phyloP scores from a whole-genome alignment of 2,329 filamentous ascomycete species.

The Xylaria sp. region DNA sequence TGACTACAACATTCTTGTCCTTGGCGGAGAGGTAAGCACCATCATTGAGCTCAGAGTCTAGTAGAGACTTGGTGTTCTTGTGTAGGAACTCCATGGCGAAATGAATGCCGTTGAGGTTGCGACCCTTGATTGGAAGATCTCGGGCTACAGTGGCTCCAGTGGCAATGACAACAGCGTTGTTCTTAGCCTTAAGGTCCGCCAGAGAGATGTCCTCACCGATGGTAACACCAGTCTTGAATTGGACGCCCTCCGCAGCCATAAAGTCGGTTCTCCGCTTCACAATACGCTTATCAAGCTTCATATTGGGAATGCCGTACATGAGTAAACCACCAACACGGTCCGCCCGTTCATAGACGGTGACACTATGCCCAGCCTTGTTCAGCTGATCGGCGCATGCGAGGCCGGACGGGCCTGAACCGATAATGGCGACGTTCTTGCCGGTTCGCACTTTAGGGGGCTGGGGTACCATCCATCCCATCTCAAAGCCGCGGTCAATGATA shows the following conservation, averaged over 20 bases:
- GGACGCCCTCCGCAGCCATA: conserved; percentile 86
- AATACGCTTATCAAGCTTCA: conserved; percentile 98
- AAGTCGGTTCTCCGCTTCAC: conserved; percentile 95
- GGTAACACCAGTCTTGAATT: conserved; percentile 77
- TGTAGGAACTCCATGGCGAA: conserved; percentile 98
- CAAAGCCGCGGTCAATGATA: conserved; percentile 96
- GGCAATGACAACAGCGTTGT: conserved; percentile 87
- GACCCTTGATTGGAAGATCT: conserved; percentile 88
- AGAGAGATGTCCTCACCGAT: conserved; percentile 79
- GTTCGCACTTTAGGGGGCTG: conserved; percentile 77
- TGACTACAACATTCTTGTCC: conserved; percentile 94
- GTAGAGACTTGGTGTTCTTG: conserved; percentile 95
- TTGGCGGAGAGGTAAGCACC: conserved; percentile 91
- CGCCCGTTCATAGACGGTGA: conserved; percentile 91
- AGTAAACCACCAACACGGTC: conserved; percentile 90
- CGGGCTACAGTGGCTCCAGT: conserved; percentile 93
- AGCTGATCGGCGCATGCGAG: conserved; percentile 91
- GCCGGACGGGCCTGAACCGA: conserved; percentile 91
- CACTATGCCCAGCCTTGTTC: conserved; percentile 86
- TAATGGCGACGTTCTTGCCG: conserved; percentile 85
- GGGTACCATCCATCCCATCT: conserved; percentile 98
- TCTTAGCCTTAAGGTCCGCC: conserved; percentile 71
- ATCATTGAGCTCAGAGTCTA: conserved; percentile 87
- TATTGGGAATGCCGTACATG: conserved; percentile 99
- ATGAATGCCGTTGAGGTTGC: conserved; percentile 88